Evolutionary conservation across 495 filamentous ascomycete species (phyloP).

Genomic region (Podospora didyma): DNA sequence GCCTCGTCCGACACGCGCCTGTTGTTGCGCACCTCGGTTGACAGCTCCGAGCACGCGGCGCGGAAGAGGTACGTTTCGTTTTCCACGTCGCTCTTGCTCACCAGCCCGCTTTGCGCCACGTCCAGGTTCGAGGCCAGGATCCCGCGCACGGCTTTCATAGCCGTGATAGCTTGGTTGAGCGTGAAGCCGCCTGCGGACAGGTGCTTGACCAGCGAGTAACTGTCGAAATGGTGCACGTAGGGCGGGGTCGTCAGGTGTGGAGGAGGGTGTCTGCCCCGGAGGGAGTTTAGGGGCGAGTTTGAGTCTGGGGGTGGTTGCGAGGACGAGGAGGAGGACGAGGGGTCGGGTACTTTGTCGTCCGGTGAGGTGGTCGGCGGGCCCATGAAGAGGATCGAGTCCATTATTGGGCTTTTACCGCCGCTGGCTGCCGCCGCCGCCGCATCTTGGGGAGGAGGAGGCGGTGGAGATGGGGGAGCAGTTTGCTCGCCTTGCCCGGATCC

Average conservation of each 20-base stretch:
- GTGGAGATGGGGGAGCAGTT: neutral
- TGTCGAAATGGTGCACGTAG: slow-evolving; percentile 96
- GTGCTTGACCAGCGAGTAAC: slow-evolving; percentile 76
- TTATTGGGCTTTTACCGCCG: slow-evolving; percentile 44
- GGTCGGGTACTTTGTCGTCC: too few species aligned
- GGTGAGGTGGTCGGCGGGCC: slow-evolving; percentile 33
- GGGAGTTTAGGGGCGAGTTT: neutral
- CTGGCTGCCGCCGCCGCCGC: slow-evolving; percentile 1
- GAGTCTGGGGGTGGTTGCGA: too few species aligned
- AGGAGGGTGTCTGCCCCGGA: slow-evolving; percentile 16
- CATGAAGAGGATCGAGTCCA: slow-evolving; percentile 64
- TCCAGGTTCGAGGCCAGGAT: slow-evolving; percentile 76
- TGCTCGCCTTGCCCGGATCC: too few species aligned
- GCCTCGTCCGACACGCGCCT: slow-evolving; percentile 60
- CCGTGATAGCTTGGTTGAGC: slow-evolving; percentile 62
- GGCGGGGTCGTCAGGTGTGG: slow-evolving; percentile 67
- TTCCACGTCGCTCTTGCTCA: slow-evolving; percentile 75
- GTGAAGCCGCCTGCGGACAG: slow-evolving; percentile 67
- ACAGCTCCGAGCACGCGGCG: slow-evolving; percentile 88
- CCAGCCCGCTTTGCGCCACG: slow-evolving; percentile 68
- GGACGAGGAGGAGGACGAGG: too few species aligned
- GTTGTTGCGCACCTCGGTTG: slow-evolving; percentile 68
- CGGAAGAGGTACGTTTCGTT: slow-evolving; percentile 92
- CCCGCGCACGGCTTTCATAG: slow-evolving; percentile 83
- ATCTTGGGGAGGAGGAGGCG: neutral